phyloP scores from a whole-genome alignment of 78 protist species.

The Emiliania huxleyi region DNA sequence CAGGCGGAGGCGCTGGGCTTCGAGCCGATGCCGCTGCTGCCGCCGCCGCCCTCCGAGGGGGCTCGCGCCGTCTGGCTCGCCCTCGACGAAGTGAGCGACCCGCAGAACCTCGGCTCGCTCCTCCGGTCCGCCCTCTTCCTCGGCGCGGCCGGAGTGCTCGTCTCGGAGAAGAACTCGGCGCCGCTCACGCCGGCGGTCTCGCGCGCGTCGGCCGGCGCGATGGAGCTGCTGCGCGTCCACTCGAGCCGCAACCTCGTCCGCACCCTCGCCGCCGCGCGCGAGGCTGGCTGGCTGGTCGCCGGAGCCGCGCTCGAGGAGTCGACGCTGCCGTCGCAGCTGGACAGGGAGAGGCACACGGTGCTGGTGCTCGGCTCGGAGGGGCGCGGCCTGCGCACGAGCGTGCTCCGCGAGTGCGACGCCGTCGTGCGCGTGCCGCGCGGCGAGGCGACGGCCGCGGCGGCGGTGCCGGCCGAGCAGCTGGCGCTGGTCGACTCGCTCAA shows the following conservation, averaged over 20 bases:
- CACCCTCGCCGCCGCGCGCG: background rate
- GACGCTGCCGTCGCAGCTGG: background rate
- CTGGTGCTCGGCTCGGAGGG: constrained; percentile 37
- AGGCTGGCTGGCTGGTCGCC: constrained; percentile 27
- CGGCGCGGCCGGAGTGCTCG: constrained; percentile 32
- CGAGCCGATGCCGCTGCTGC: background rate
- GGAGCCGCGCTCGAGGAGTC: constrained; percentile 6
- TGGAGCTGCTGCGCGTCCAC: constrained; percentile 29
- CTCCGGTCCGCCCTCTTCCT: constrained; percentile 52
- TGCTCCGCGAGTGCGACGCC: constrained; percentile 11
- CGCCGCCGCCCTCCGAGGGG: background rate
- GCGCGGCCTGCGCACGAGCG: constrained; percentile 38
- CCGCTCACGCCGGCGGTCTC: constrained; percentile 14
- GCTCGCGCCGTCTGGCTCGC: constrained; percentile 27
- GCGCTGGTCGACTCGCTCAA: constrained; percentile 41
- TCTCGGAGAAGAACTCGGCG: constrained; percentile 28
- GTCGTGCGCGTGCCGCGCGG: background rate
- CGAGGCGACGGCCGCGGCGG: background rate
- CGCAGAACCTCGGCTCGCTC: constrained; percentile 44
- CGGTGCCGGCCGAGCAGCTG: too few relatives aligned
- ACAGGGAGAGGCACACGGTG: background rate
- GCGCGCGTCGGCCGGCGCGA: constrained; percentile 27
- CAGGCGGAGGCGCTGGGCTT: background rate
- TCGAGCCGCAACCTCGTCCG: background rate
- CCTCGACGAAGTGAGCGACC: constrained; percentile 38